These are phyloP conservation scores for Pyrrhoderma lamaoense DNA, from an alignment of 1,284 basidiomycete genomes.

Conservation along the genomic window DNA sequence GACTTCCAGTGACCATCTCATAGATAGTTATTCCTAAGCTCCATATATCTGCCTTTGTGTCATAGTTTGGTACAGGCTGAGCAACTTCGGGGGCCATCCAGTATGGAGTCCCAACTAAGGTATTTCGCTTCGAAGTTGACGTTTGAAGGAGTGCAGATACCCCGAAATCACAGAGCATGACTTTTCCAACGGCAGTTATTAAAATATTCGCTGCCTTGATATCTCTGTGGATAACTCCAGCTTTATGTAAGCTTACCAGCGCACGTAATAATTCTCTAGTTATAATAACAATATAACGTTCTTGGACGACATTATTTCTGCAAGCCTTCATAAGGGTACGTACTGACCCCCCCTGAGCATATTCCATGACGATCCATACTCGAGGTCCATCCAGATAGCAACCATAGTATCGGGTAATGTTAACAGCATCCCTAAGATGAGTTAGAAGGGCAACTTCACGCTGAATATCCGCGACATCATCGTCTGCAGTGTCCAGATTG, in stretches of 20 bases:
- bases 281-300: constrained; percentile 85
- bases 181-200: constrained; percentile 78
- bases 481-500: constrained; percentile 94
- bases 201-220: constrained; percentile 97
- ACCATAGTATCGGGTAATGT: constrained; percentile 94
- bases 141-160: constrained; percentile 90
- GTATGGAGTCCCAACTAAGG: constrained; percentile 92
- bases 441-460: constrained; percentile 91
- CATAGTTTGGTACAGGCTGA: constrained; percentile 81
- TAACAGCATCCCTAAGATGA: constrained; percentile 81
- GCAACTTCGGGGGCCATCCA: constrained; percentile 99
- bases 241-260: constrained; percentile 84
- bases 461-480: constrained; percentile 96
- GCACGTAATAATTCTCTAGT: constrained; percentile 85
- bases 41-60: constrained; percentile 96
- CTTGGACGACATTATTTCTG: constrained; percentile 78
- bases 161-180: constrained; percentile 95
- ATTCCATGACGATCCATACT: constrained; percentile 99
- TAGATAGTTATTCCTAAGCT: constrained; percentile 92
- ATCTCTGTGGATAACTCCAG: constrained; percentile 93
- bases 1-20: constrained; percentile 93
- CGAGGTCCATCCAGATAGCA: constrained; percentile 92
- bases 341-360: constrained; percentile 93
- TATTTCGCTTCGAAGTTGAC: constrained; percentile 84
- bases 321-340: constrained; percentile 83